These are phyloP conservation scores for Fusarium nematophilum DNA, from an alignment of 2,329 filamentous ascomycete genomes.

Conservation along the genomic window DNA sequence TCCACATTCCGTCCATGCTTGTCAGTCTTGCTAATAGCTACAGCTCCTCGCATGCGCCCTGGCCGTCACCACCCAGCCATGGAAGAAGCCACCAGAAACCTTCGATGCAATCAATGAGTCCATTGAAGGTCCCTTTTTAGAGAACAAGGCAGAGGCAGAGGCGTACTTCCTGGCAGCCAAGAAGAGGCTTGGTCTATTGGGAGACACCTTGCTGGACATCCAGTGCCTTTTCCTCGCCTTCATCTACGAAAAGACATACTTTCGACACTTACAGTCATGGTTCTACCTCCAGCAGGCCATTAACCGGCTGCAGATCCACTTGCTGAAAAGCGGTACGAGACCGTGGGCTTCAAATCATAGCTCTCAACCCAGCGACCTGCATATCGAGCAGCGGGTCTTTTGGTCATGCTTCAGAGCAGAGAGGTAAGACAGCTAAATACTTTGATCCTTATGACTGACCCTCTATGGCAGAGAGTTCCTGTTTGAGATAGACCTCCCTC, in stretches of 20 bases:
- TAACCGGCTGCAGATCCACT: constrained; percentile 12
- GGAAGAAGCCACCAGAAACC: background rate
- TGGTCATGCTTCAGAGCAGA: constrained; percentile 40
- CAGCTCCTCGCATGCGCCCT: constrained; percentile 19
- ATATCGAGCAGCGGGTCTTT: constrained; percentile 36
- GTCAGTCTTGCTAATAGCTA: background rate
- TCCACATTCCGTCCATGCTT: background rate
- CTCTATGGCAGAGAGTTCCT: constrained; percentile 4
- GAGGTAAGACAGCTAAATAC: too few relatives aligned
- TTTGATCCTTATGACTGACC: background rate
- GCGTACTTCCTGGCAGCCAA: constrained; percentile 38
- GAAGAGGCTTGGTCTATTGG: constrained; percentile 37
- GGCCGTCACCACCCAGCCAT: background rate
- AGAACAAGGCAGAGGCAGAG: constrained; percentile 14
- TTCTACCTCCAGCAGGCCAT: constrained; percentile 38
- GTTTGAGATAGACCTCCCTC: constrained; percentile 11
- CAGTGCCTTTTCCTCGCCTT: constrained; percentile 40
- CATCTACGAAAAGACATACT: constrained; percentile 36
- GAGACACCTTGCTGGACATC: constrained; percentile 37
- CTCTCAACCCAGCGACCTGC: constrained; percentile 4
- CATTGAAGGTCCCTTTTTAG: background rate
- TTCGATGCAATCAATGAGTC: background rate
- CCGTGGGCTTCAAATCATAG: background rate
- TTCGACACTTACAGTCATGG: constrained; percentile 37
- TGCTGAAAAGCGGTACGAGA: constrained; percentile 6